Base-by-base conservation (phyloP, 2,329 filamentous ascomycete genomes). In the Aureobasidium sp. region DNA sequence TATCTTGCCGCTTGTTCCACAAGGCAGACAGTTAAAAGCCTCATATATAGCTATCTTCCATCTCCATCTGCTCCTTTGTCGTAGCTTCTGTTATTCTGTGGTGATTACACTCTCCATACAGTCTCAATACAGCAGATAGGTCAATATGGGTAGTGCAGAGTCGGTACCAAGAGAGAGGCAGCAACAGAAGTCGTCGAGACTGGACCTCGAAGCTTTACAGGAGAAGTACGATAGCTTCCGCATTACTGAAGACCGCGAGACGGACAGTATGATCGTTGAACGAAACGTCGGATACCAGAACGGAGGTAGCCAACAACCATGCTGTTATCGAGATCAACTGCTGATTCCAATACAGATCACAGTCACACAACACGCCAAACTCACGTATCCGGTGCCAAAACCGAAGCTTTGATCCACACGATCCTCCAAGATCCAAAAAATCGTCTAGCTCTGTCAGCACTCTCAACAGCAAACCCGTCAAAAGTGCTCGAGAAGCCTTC, bases 391-490 rank as follows among this genome's bases (percentile, higher is more conserved):
- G 68, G 65, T 9, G 61, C 67, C 25, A 67, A 68, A 39, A 70
- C 69, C 9, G 66, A 70, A 60, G 62, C 70, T 49, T 72, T 71
- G 52, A 69, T 73, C 13, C 66, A 65, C 25, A 66, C 69, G 21
- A 63, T 74, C 32, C 68, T 74, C 27, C 67, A 72, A 55, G 72
- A 74, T 54, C 65, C 67, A 48, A 63, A 80, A 78, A 84, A 84
- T 69, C 89, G 89, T 64, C 85, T 95, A 15, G 90, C 90, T 5
- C 81, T 94, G 37, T 85, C 86, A 1, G 89, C 89, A 2, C 78
- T 95, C 54, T 86, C 84, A 70, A 79, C 82, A 11, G 85, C 86
- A 65, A 81, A 89, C 64, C 86, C 89, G 7, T 81, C 81, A 62
- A 75, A 83, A 11, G 80, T 91, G 48, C 81, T 96, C 47, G 81